Conservation (phyloP, 176 grass and related monocot species). For the Zoysia japonica region DNA sequence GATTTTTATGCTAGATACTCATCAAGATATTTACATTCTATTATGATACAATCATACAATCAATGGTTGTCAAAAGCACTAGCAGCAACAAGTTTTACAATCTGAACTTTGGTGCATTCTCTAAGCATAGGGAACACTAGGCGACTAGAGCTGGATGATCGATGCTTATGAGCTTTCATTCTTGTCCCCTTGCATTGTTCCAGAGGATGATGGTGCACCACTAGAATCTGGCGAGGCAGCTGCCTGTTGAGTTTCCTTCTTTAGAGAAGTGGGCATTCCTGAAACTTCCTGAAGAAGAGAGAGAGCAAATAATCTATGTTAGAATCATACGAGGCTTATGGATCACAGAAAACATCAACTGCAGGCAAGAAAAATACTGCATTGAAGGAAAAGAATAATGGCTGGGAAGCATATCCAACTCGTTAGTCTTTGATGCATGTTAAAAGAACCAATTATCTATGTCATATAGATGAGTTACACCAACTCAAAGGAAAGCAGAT, state of each 20-base stretch:
- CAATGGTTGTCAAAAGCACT: background rate
- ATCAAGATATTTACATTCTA: conserved; percentile 32
- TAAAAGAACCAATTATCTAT: background rate
- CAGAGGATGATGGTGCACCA: conserved; percentile 79
- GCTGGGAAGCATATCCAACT: background rate
- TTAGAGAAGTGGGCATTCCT: conserved; percentile 76
- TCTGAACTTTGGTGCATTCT: conserved; percentile 3
- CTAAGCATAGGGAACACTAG: conserved; percentile 9
- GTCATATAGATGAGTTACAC: background rate
- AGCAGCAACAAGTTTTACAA: background rate
- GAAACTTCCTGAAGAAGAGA: conserved; percentile 73
- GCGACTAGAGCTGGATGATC: background rate
- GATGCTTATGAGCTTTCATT: conserved; percentile 37
- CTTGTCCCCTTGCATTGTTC: conserved; percentile 67
- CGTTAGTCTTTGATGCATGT: background rate
- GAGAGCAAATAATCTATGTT: background rate
- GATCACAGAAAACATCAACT: background rate
- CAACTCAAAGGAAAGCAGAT: background rate
- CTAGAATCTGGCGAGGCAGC: conserved; percentile 63
- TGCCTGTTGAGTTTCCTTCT: conserved; percentile 61
- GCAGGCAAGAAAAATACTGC: background rate
- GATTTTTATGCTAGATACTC: background rate
- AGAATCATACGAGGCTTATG: conserved; percentile 1
- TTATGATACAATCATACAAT: background rate
- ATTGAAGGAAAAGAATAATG: background rate